Conservation (phyloP, 768 basidiomycete genomes). For the Termitomyces sp. region DNA sequence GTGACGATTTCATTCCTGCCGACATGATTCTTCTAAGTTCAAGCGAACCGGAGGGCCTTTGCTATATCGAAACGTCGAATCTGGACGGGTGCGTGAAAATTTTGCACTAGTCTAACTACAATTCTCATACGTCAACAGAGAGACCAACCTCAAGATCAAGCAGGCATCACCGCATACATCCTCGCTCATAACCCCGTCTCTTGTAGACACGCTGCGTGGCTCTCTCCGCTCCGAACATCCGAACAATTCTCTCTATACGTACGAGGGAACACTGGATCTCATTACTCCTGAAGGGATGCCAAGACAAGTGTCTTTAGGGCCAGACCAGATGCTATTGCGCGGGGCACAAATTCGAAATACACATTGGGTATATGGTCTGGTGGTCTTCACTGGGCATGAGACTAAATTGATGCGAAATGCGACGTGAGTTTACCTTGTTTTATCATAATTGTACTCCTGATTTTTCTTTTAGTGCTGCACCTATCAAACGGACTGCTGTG, state of each 20-base stretch:
- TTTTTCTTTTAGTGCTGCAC: constrained; percentile 65
- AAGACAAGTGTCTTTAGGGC: constrained; percentile 85
- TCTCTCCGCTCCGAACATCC: constrained; percentile 92
- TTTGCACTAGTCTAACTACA: neutral
- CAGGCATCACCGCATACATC: constrained; percentile 85
- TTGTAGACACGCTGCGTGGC: constrained; percentile 70
- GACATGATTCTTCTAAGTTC: constrained; percentile 85
- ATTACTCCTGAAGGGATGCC: constrained; percentile 50
- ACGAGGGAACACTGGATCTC: constrained; percentile 76
- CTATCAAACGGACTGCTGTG: constrained; percentile 94
- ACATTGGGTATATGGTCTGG: constrained; percentile 91
- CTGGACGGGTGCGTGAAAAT: constrained; percentile 73
- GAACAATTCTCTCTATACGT: constrained; percentile 96
- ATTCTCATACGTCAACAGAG: constrained; percentile 38
- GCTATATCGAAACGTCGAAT: constrained; percentile 97
- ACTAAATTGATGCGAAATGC: constrained; percentile 98
- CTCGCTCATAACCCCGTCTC: constrained; percentile 67
- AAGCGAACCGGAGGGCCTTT: constrained; percentile 94
- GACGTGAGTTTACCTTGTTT: constrained; percentile 55
- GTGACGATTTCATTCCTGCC: constrained; percentile 92
- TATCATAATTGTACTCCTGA: neutral
- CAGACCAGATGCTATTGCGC: constrained; percentile 89
- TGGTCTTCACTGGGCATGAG: constrained; percentile 95
- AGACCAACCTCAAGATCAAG: constrained; percentile 99
- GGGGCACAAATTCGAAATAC: constrained; percentile 97